Base-by-base conservation (phyloP, 2,329 filamentous ascomycete genomes). In the Nectriaceae sp. region DNA sequence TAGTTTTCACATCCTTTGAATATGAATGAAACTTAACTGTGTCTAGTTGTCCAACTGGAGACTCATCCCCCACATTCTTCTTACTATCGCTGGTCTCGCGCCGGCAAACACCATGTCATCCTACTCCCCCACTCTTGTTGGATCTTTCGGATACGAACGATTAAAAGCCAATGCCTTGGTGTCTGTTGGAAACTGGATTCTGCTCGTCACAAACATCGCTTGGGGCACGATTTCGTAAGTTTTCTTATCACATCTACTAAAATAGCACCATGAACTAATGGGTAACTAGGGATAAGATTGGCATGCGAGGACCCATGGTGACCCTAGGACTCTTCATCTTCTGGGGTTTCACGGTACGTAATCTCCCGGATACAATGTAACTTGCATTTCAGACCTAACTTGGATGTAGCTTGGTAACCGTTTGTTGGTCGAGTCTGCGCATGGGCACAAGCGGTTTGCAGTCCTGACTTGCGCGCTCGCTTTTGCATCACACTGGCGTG, bases 21-120 rank as follows among this genome's bases (percentile, higher is more conserved):
- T 35, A 8, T 24, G 15, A n/a, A 26, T 29, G 13, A 13, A 4
- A 10, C 41, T 50, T 59, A 40, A 54, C 24, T 5, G n/a, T 10
- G 8, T 16, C n/a, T 20, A 70, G 64, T 56, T 71, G 15, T 68
- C 67, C 13, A 71, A 71, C 55, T 71, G 67, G 69, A 62, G 52
- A 18, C 59, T 72, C 5, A 50, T 71, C 6, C 63, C 68, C 3
- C 70, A 72, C 39, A 33, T 71, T 26, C 38, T 60, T 3, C 43
- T 55, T 1, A 59, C 56, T 6, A 49, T 59, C 22, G 45, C 48
- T 11, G 55, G 56, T 36, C 53, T 59, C 15, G 49, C 52, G 0
- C 56, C 54, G 2, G 54, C 54, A 4, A 42, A 24, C 10, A 59
- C 52, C 0, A 58, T 60, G 47, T 4, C 54, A 1, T 57, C 56